Percentiles rank a stretch among this genome's conserved stretches.
phyloP scores from a whole-genome alignment of 176 grass and related monocot genomes.

The Pontederia crassipes region DNA sequence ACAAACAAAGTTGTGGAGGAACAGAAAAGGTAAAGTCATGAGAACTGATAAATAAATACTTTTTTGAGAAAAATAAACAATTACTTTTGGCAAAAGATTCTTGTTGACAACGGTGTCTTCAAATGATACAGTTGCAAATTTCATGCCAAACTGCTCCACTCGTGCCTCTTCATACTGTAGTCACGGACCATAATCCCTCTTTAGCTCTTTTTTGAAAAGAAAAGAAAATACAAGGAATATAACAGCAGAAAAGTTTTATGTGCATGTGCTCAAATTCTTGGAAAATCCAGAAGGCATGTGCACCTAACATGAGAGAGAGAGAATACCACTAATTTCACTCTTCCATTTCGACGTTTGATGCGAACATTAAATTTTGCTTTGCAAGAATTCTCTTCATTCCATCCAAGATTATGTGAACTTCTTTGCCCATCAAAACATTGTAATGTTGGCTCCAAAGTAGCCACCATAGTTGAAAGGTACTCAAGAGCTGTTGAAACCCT shows the following conservation, averaged over 20 bases:
- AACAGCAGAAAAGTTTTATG: background rate
- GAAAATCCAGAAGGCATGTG: too few relatives aligned
- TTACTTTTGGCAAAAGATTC: slow-evolving; percentile 79
- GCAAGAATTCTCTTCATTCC: slow-evolving; percentile 51
- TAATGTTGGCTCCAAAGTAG: slow-evolving; percentile 51
- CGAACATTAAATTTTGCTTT: slow-evolving; percentile 57
- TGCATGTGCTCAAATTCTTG: too few relatives aligned
- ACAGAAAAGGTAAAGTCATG: background rate
- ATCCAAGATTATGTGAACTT: slow-evolving; percentile 30
- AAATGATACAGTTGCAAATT: slow-evolving; percentile 46
- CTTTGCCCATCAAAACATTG: slow-evolving; percentile 35
- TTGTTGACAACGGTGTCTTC: slow-evolving; percentile 44
- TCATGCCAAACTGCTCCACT: slow-evolving; percentile 48
- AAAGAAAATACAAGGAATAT: background rate
- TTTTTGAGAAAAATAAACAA: background rate
- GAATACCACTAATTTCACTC: slow-evolving; percentile 71
- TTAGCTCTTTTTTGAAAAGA: background rate
- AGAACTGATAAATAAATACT: background rate
- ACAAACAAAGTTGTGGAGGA: background rate
- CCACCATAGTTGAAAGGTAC: slow-evolving; percentile 72
- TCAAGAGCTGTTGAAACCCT: slow-evolving; percentile 53
- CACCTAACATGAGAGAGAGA: background rate
- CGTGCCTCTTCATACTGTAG: slow-evolving; percentile 49
- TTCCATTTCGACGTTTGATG: slow-evolving; percentile 75
- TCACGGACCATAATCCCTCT: background rate